These are phyloP conservation scores for Xerocomellus amylosporus DNA, from an alignment of 768 basidiomycete genomes.

Conservation along the genomic window DNA sequence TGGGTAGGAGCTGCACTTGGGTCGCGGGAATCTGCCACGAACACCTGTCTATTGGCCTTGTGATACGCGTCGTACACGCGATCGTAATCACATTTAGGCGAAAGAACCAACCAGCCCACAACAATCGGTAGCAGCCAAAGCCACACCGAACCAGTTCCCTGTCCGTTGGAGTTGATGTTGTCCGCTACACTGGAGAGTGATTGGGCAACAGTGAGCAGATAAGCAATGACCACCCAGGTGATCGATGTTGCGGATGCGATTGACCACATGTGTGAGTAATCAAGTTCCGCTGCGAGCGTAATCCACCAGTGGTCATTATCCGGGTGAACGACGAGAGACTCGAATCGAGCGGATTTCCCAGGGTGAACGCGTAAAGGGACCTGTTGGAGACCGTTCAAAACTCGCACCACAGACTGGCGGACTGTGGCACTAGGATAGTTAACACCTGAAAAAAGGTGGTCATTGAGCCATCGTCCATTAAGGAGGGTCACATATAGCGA, in stretches of 20 bases:
- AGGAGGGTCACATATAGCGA: slow-evolving; percentile 43
- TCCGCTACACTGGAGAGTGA: slow-evolving; percentile 16
- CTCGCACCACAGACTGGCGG: slow-evolving; percentile 26
- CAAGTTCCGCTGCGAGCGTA: slow-evolving; percentile 30
- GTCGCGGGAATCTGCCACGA: neutral
- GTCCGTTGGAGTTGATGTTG: slow-evolving; percentile 33
- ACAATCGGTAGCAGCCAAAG: slow-evolving; percentile 44
- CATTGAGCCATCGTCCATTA: slow-evolving; percentile 43
- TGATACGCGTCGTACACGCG: slow-evolving; percentile 25
- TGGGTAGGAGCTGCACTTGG: neutral
- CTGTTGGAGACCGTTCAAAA: slow-evolving; percentile 43
- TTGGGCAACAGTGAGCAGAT: slow-evolving; percentile 22
- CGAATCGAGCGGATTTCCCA: slow-evolving; percentile 28
- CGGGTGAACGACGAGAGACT: slow-evolving; percentile 42
- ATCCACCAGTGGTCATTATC: slow-evolving; percentile 45
- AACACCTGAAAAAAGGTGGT: slow-evolving; percentile 29
- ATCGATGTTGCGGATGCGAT: slow-evolving; percentile 40
- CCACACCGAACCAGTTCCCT: slow-evolving; percentile 41
- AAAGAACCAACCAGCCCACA: slow-evolving; percentile 40
- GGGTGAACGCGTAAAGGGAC: slow-evolving; percentile 35
- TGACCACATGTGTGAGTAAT: slow-evolving; percentile 41
- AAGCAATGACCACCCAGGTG: slow-evolving; percentile 45
- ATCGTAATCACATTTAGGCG: slow-evolving; percentile 37
- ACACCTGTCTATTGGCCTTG: slow-evolving; percentile 10
- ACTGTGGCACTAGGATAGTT: slow-evolving; percentile 20